Evolutionary conservation across 371 early-diverging fungal species (phyloP), one percentile per base, ranked within the genome.

Genomic region (Rhizopus arrhizus): DNA sequence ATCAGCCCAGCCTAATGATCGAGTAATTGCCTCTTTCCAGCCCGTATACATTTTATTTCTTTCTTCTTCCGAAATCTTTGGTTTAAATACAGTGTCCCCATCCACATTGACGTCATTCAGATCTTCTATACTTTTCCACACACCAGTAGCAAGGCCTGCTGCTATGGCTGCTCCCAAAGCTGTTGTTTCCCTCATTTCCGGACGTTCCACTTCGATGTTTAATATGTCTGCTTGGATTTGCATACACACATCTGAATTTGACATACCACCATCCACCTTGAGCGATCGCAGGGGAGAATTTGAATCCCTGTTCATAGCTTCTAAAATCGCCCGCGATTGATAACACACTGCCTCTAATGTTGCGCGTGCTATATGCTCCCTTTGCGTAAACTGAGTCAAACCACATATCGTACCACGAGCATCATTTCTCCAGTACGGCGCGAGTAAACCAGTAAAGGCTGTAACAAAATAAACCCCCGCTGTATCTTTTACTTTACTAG

Each of bases 401-500:
- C 98, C 98, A 58, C 91, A 84, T 41, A 97, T 89, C 47, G 87
- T 83, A 22, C 96, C 96, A 16, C 95, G 87, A 3, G 95, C 96
- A 74, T 95, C 95, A 48, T 87, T 85, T 16, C 92, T 82, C 98
- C 97, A 97, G 74, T 97, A 91, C 5, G 97, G 98, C 2, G 98
- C 96, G 81, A 94, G 95, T 29, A 96, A 83, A 0, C 98, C 97
- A 29, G 88, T 84, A 70, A 96, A 95, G 0, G 98, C 96, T 0
- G 97, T 94, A 47, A 97, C 95, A 83, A 96, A 98, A 75, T 94
- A 93, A n/a, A 95, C 93, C 32, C 93, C 96, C 31, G 89, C 93
- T 28, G 88, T 93, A 62, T 91, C 87, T 13, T 77, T 62, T 5
- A 92, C 94, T 16, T 68, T 60, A 13, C 54, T 11, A 8, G 80